Base-by-base conservation (phyloP, 768 basidiomycete species). In the Phanerodontia chrysosporium region DNA sequence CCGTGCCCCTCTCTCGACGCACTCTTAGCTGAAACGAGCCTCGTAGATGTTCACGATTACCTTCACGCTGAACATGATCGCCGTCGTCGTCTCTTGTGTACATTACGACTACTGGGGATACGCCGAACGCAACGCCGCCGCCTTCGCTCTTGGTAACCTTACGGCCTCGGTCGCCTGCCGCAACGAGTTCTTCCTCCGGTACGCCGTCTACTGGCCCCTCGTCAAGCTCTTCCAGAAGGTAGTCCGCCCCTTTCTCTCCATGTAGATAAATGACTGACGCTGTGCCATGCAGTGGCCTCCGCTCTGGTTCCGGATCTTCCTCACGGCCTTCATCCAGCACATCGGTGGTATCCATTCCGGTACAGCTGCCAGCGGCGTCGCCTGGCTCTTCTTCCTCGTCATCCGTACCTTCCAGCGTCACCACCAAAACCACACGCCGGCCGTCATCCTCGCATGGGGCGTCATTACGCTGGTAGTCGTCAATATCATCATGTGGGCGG, bases 291-390 rank as follows among this genome's bases (percentile, higher is more conserved):
- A 88, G 84, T 90, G 89, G 89, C 71, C 89, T 2, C 89, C 89
- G 21, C 75, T 90, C 27, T 83, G 80, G 80, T 89, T 79, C 73
- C 81, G 89, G 58, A 75, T 90, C 21, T 85, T 81, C 35, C 87
- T 85, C 72, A 89, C 88, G 0, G 89, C 87, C 27, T 81, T 85
- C 14, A 77, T 89, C 42, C 86, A 70, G 80, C 90, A 92, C 71
- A 80, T 92, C 32, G 90, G 89, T 12, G 89, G 89, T 22, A 88
- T 90, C 64, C 89, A 92, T 67, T 84, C 83, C 51, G 88, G 87
- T n/a, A 90, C 88, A 64, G 88, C 87, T 0, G 66, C 83, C 29
- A 87, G 87, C 21, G 87, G 85, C 55, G 79, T 86, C 32, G 74
- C 80, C 2, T 91, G 89, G 89, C 75, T 90, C 49, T 69, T 89